These are phyloP conservation scores for Fomitopsis palustris DNA, from an alignment of 1,284 basidiomycete species.

Conservation along the genomic window DNA sequence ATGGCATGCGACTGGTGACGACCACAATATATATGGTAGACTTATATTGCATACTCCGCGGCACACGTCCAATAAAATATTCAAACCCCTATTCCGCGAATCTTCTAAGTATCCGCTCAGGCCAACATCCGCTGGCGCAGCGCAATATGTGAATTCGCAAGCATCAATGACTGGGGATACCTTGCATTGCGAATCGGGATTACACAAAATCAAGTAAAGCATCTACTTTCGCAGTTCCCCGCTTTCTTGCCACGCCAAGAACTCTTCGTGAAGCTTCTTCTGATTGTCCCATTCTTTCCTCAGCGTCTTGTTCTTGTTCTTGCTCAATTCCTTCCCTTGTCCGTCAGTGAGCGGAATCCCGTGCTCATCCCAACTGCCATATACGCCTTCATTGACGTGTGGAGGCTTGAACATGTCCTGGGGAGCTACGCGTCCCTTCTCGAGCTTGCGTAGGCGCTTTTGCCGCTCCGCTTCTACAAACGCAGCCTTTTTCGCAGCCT, in stretches of 20 bases:
- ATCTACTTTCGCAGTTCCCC: conserved; percentile 11
- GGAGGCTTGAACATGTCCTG: conserved; percentile 84
- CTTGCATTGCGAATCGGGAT: not conserved
- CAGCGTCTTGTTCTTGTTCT: conserved; percentile 78
- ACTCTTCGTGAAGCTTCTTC: conserved; percentile 78
- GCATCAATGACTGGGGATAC: too few relatives aligned
- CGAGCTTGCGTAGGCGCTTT: conserved; percentile 80
- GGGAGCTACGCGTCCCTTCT: conserved; percentile 80
- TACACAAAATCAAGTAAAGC: not conserved
- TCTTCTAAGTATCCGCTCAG: not conserved
- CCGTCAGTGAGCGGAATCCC: conserved; percentile 86
- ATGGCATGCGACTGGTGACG: conserved; percentile 52
- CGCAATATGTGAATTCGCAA: not conserved
- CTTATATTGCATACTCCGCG: not conserved
- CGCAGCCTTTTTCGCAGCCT: conserved; percentile 80
- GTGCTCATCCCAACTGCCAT: conserved; percentile 78
- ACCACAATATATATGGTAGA: not conserved
- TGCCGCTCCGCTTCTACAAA: conserved; percentile 68
- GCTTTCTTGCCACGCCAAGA: conserved; percentile 55
- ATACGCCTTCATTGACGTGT: conserved; percentile 65
- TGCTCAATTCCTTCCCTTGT: conserved; percentile 84
- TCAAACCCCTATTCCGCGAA: not conserved
- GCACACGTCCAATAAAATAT: not conserved
- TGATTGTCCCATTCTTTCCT: conserved; percentile 79
- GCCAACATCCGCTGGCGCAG: not conserved